Evolutionary conservation across 176 grass and related monocot genomes (phyloP), one percentile per base, ranked within the genome.

Genomic region (Coix lacrymajobi): DNA sequence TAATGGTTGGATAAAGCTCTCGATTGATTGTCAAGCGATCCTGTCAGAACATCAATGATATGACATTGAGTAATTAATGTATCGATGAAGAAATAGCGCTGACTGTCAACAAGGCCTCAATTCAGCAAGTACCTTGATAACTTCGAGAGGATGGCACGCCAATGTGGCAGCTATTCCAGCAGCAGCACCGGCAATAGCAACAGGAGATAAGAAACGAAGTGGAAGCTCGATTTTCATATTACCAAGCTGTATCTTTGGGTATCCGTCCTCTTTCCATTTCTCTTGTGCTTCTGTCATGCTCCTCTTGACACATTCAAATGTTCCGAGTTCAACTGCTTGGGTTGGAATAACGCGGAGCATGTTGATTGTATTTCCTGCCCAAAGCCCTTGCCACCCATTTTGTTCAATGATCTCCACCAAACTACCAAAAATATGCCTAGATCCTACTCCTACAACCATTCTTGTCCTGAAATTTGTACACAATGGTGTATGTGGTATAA

Each of bases 371-470:
- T 94, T 97, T 49, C 94, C 92, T 0, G 90, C 94, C 94, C 92
- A 97, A 73, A 94, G 94, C 34, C 91, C 94, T 79, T 44, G 77
- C 92, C 89, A 97, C 11, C 94, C 92, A 79, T 79, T 78, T 56
- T 94, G 80, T 76, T 87, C 78, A 6, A 97, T 85, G 72, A 92
- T 88, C 80, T 94, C 92, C 28, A 75, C 52, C 39, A 97, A 87
- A 81, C 67, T 90, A 39, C 85, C 91, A 51, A 73, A 38, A 33
- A 97, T 94, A 77, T 90, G 76, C 30, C 88, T 91, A 17, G 94
- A 92, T 49, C 94, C 94, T 38, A 97, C 92, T 63, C 92, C 92
- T n/a, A 97, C 92, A 32, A 97, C 73, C 92, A 97, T 97, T 80
- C 92, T 94, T 77, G 92, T 94, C 82, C 92, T 92, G 89, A 57